These are phyloP conservation scores for Colletotrichum ledebouriae DNA, from an alignment of 2,329 filamentous ascomycete species.

Conservation along the genomic window DNA sequence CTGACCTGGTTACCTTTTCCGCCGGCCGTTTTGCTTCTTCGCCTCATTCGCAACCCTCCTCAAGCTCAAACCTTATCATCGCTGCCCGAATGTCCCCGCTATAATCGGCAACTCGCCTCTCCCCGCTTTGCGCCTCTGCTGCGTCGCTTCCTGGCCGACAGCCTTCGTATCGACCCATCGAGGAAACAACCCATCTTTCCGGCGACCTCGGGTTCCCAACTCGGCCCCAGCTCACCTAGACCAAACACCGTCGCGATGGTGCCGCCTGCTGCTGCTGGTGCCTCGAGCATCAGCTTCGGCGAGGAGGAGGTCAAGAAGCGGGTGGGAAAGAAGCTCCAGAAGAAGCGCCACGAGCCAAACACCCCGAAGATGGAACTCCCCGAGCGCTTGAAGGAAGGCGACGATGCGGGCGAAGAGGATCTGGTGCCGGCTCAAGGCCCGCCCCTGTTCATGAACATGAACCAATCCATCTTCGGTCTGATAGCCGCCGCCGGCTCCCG, in stretches of 20 bases:
- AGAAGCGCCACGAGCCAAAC: constrained; percentile 56
- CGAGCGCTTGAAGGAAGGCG: constrained; percentile 65
- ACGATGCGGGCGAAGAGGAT: constrained; percentile 63
- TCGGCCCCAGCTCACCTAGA: constrained; percentile 16
- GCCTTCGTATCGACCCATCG: not conserved
- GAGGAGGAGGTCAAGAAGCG: constrained; percentile 55
- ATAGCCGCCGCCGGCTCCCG: constrained; percentile 89
- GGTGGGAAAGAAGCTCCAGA: constrained; percentile 60
- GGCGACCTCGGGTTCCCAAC: constrained; percentile 4
- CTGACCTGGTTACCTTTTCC: not conserved
- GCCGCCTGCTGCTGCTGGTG: constrained; percentile 29
- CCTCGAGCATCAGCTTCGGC: constrained; percentile 47
- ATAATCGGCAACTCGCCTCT: constrained; percentile 22
- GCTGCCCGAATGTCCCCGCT: constrained; percentile 38
- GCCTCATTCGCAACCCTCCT: constrained; percentile 3
- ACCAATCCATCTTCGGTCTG: constrained; percentile 94
- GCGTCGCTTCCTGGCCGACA: not conserved
- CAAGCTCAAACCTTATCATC: constrained; percentile 35
- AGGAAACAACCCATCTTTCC: not conserved
- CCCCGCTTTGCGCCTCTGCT: constrained; percentile 14
- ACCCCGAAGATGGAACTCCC: constrained; percentile 63
- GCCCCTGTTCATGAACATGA: constrained; percentile 79
- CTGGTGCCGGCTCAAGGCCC: constrained; percentile 59
- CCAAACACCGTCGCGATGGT: constrained; percentile 35
- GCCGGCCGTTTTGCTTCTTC: constrained; percentile 9